Evolutionary conservation across 345 rosid species (phyloP).

Genomic region (Eucalyptus globulus): DNA sequence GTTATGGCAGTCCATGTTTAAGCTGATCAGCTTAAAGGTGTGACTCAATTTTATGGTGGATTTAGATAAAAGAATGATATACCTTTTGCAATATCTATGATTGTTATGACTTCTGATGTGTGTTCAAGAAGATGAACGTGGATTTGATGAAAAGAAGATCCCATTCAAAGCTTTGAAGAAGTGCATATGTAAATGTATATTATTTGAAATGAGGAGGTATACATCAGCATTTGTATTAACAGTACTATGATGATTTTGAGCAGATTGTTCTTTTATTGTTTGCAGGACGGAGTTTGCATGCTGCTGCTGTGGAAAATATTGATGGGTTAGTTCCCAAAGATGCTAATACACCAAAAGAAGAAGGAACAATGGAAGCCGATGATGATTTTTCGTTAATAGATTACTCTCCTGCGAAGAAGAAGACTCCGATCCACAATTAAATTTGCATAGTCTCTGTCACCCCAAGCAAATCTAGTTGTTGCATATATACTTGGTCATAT

Average conservation of each 20-base stretch:
- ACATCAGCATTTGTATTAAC: neutral
- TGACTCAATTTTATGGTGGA: neutral
- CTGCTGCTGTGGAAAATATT: neutral
- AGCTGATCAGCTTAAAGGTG: neutral
- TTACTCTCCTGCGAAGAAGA: conserved; percentile 2
- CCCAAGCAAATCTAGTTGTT: neutral
- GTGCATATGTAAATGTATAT: neutral
- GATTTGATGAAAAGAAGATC: neutral
- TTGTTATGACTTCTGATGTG: neutral
- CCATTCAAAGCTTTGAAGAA: neutral
- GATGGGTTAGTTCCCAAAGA: neutral
- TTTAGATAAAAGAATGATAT: neutral
- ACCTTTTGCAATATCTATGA: neutral
- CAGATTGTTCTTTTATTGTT: neutral
- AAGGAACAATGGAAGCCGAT: neutral
- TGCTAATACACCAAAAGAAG: neutral
- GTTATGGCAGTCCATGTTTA: neutral
- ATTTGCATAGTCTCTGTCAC: neutral
- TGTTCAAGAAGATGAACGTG: neutral
- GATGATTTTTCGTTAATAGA: neutral
- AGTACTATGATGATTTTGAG: neutral
- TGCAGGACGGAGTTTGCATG: neutral
- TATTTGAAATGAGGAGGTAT: neutral
- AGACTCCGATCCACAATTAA: conserved; percentile 6
- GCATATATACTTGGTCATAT: neutral